Evolutionary conservation across 148 eudicot genomes (phyloP).

Genomic region (Vaccinium corymbosum): DNA sequence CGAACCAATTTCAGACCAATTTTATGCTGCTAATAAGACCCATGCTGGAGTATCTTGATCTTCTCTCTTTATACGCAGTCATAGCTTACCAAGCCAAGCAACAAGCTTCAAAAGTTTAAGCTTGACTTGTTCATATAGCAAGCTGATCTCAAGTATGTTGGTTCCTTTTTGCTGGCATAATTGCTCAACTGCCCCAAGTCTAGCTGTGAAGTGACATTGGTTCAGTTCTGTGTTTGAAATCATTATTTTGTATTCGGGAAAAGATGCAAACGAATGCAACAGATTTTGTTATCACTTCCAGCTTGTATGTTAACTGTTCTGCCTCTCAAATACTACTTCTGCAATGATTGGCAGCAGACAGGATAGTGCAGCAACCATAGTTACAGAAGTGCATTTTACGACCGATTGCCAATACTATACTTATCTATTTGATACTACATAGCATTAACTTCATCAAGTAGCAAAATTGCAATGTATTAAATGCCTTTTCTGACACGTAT

Average conservation of each 20-base stretch:
- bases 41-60: not conserved
- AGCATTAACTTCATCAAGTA: not conserved
- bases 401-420: not conserved
- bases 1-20: not conserved
- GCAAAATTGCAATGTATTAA: not conserved
- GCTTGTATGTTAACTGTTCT: not conserved
- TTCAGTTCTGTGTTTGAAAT: not conserved
- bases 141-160: not conserved
- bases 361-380: not conserved
- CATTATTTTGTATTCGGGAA: not conserved
- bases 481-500: not conserved
- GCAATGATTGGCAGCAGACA: not conserved
- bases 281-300: not conserved
- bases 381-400: not conserved
- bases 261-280: not conserved
- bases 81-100: not conserved
- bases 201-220: not conserved
- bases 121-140: not conserved
- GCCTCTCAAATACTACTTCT: not conserved
- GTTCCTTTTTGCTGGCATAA: not conserved
- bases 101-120: not conserved
- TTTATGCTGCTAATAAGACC: not conserved
- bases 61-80: not conserved
- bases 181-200: not conserved
- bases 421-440: not conserved